Base-by-base conservation (phyloP, 352 stramenopile species). In the Pythium plurisporium region DNA sequence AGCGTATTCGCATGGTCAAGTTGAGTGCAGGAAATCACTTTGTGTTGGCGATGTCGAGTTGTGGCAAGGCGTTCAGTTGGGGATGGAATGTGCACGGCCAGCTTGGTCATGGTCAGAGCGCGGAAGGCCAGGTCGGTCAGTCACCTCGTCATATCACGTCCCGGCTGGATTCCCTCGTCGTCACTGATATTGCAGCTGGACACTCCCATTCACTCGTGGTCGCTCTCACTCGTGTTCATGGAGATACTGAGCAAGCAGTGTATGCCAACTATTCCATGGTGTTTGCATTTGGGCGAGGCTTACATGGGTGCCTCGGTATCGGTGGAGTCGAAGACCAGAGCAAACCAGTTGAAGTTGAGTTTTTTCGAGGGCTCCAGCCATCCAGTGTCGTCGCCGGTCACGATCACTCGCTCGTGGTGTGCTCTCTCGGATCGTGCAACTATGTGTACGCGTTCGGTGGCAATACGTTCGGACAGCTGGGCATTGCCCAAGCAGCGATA, bases 391-490 rank as follows among this genome's bases (percentile, higher is more conserved):
- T 79, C 9, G 76, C 73, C 10, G 82, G 82, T 34, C 62, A 65
- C 2, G 79, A 90, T 50, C 83, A 91, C 53, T 88, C 80, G 19
- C 57, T 91, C 1, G 77, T 91, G 27, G 29, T 87, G 11, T 91
- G 80, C 27, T 8, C 59, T 4, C 63, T 71, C 11, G 72, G 73
- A 0, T 58, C 68, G 0, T 55, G 54, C 11, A 79, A 72, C 4
- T 86, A 76, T 25, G 54, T 91, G 29, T 93, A 93, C 45, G 71
- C 75, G 9, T 91, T 89, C 62, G 83, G 83, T 14, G 73, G 78
- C 6, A 93, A 93, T 46, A 36, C 45, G 0, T 74, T 80, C 29
- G 80, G 83, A 0, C 83, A 93, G 43, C 54, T 93, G 19, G 83
- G 83, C 5, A 60, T 87, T 45, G 79, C 70, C 0, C 66, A 60